Percentiles rank a stretch among this genome's conserved stretches.
Evolutionary conservation across 495 filamentous ascomycete genomes (phyloP).

Genomic region (Pseudevernia furfuracea): DNA sequence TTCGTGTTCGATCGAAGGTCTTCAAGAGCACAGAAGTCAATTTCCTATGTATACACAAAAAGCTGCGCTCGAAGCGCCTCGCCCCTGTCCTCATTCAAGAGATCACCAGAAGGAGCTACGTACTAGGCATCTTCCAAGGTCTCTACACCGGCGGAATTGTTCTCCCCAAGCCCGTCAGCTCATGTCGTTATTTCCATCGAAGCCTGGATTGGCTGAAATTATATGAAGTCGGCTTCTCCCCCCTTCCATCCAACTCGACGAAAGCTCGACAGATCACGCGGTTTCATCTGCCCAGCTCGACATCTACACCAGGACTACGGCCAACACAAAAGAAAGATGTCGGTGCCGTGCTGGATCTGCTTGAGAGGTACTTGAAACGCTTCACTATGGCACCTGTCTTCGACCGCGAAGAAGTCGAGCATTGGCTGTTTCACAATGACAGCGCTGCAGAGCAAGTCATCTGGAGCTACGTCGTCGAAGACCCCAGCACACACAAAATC

Average conservation of each 20-base stretch:
- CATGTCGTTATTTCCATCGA: conserved; percentile 90
- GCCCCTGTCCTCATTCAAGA: conserved; percentile 93
- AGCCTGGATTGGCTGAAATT: conserved; percentile 91
- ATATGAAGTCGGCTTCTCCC: conserved; percentile 85
- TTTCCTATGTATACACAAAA: conserved; percentile 97
- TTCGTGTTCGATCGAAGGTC: conserved; percentile 69
- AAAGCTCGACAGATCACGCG: conserved; percentile 70
- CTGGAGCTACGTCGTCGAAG: conserved; percentile 87
- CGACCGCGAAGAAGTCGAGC: conserved; percentile 66
- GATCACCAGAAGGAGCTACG: conserved; percentile 83
- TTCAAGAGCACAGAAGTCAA: conserved; percentile 87
- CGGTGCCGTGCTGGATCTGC: conserved; percentile 63
- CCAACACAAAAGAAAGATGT: conserved; percentile 76
- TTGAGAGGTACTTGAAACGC: conserved; percentile 68
- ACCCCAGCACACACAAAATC: conserved; percentile 64
- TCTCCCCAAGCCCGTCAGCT: conserved; percentile 81
- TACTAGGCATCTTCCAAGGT: conserved; percentile 78
- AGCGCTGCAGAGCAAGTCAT: conserved; percentile 66
- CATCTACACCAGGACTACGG: conserved; percentile 63
- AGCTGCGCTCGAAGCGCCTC: conserved; percentile 84
- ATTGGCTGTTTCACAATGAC: conserved; percentile 74
- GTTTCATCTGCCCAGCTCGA: conserved; percentile 66
- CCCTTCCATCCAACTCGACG: conserved; percentile 70
- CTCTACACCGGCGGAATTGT: conserved; percentile 91
- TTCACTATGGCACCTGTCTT: conserved; percentile 82